Conservation (phyloP, 140 eudicot species). For the Bidens hawaiensis region DNA sequence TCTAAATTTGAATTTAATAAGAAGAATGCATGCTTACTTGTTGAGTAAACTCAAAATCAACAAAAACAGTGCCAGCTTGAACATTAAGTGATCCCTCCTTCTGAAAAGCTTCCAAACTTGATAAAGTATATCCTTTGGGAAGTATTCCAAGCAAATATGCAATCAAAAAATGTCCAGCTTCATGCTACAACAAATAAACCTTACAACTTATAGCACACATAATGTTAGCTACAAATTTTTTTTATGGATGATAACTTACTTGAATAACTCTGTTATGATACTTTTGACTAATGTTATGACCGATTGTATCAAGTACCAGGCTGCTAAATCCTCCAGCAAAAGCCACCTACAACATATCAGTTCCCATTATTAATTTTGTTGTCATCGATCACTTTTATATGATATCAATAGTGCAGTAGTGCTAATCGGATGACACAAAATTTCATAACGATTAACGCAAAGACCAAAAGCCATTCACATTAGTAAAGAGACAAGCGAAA, state of each 20-base stretch:
- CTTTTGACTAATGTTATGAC: conserved; percentile 77
- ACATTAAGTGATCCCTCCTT: conserved; percentile 86
- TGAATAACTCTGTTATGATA: conserved; percentile 89
- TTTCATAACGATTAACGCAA: too few relatives aligned
- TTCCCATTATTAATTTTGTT: too few relatives aligned
- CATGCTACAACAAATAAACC: conserved; percentile 51
- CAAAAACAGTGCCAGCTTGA: conserved; percentile 94
- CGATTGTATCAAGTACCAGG: conserved; percentile 84
- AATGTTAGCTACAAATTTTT: too few relatives aligned
- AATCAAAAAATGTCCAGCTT: conserved; percentile 85
- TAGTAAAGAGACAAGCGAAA: too few relatives aligned
- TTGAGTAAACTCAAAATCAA: conserved; percentile 80
- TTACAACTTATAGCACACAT: neutral
- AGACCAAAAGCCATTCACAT: too few relatives aligned
- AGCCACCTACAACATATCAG: conserved; percentile 47
- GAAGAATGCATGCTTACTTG: conserved; percentile 48
- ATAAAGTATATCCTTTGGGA: conserved; percentile 80
- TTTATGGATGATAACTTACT: conserved; percentile 47
- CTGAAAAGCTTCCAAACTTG: conserved; percentile 86
- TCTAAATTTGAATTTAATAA: neutral
- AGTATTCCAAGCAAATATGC: conserved; percentile 80
- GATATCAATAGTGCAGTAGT: too few relatives aligned
- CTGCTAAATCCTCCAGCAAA: conserved; percentile 67
- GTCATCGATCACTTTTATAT: too few relatives aligned
- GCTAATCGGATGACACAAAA: too few relatives aligned